Conservation (phyloP, 371 early-diverging fungal genomes). For the Mycotypha africana region DNA sequence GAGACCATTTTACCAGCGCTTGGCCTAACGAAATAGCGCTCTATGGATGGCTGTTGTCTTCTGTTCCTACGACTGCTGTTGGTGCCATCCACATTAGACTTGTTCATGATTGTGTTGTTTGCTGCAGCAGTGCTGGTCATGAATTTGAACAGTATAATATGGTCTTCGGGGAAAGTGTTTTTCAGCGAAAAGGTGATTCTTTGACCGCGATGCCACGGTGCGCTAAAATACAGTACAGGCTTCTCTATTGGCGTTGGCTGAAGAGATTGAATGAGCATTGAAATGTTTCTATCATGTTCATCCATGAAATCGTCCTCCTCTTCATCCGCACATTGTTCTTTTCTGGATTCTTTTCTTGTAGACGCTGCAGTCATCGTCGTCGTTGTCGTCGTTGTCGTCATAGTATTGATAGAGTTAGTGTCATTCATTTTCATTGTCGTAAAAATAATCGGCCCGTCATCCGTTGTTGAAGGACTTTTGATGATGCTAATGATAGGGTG, state of each 20-base stretch:
- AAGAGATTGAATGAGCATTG: conserved; percentile 1
- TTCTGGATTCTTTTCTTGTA: too few relatives aligned
- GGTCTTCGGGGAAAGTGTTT: conserved; percentile 38
- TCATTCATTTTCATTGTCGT: too few relatives aligned
- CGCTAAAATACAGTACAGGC: conserved; percentile 12
- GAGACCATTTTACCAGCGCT: conserved; percentile 40
- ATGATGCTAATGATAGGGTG: conserved; percentile 21
- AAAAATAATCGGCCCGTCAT: conserved; percentile 11
- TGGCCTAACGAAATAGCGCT: conserved; percentile 40
- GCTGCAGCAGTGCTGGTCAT: conserved; percentile 24
- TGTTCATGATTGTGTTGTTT: conserved; percentile 3
- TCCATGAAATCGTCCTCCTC: not conserved
- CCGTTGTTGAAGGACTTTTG: conserved; percentile 5
- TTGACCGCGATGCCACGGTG: conserved; percentile 34
- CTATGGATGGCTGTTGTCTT: too few relatives aligned
- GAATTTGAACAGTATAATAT: conserved; percentile 40
- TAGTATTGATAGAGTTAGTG: not conserved
- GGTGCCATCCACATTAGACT: too few relatives aligned
- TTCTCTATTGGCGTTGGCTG: not conserved
- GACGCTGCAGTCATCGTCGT: too few relatives aligned
- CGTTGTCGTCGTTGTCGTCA: not conserved
- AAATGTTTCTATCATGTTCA: conserved; percentile 9
- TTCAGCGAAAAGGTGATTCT: conserved; percentile 25
- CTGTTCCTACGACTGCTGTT: too few relatives aligned
- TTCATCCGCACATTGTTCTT: too few relatives aligned